Percentiles rank a stretch among this genome's conserved stretches.
Conservation (phyloP, 108 stramenopile genomes). For the Cylindrotheca fusiformis region DNA sequence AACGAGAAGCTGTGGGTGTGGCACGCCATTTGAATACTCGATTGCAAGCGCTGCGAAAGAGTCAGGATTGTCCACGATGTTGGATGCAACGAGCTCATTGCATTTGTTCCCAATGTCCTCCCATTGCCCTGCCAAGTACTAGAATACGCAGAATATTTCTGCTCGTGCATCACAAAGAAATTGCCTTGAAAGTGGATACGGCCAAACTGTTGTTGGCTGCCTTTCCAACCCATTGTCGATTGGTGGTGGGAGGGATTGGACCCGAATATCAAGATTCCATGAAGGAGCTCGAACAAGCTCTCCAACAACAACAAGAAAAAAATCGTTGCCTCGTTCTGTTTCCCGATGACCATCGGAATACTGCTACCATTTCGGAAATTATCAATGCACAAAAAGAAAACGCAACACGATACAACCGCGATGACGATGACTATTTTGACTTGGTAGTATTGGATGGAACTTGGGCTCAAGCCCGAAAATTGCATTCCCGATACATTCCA, state of each 20-base stretch:
- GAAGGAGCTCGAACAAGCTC: conserved; percentile 47
- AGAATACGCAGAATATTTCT: conserved; percentile 48
- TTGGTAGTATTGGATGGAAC: conserved; percentile 75
- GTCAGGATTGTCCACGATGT: conserved; percentile 60
- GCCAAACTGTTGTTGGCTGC: conserved; percentile 65
- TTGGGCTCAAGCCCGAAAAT: conserved; percentile 69
- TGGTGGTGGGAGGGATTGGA: conserved; percentile 61
- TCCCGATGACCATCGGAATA: conserved; percentile 62
- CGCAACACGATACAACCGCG: not conserved
- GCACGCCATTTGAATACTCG: conserved; percentile 41
- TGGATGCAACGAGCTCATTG: conserved; percentile 73
- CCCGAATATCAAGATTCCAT: conserved; percentile 54
- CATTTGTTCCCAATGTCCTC: conserved; percentile 46
- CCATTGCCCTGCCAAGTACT: conserved; percentile 14
- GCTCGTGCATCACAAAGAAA: conserved; percentile 76
- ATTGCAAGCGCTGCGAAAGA: conserved; percentile 35
- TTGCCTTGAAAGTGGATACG: conserved; percentile 65
- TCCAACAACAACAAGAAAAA: conserved; percentile 1
- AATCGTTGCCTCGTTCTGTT: conserved; percentile 59
- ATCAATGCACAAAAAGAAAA: not conserved
- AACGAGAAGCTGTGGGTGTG: conserved; percentile 60
- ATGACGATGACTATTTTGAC: conserved; percentile 26
- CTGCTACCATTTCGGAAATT: conserved; percentile 45
- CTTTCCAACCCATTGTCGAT: conserved; percentile 42
- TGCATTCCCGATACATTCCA: conserved; percentile 41